Conservation (phyloP, 257 asterid species). For the Petrea volubilis region DNA sequence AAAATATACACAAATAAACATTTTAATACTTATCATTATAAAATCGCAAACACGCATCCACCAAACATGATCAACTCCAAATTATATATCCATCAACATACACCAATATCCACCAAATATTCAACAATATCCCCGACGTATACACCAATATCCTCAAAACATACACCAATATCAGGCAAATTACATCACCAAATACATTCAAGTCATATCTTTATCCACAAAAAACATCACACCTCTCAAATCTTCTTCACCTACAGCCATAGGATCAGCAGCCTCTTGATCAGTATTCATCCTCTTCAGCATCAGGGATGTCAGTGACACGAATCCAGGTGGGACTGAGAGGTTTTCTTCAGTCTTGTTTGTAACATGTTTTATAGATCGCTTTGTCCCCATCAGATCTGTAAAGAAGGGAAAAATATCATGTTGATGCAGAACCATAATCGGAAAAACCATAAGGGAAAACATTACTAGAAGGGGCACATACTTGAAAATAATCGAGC, state of each 20-base stretch:
- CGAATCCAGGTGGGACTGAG: constrained; percentile 87
- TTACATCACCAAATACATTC: too few relatives aligned
- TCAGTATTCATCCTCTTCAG: constrained; percentile 38
- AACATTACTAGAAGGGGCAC: constrained; percentile 6
- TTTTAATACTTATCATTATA: too few relatives aligned
- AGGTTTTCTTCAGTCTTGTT: constrained; percentile 20
- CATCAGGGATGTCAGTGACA: constrained; percentile 53
- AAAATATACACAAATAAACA: too few relatives aligned
- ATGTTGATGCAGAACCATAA: constrained; percentile 5
- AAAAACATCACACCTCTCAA: too few relatives aligned
- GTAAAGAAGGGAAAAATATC: neutral
- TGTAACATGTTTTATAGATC: constrained; percentile 13
- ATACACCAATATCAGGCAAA: too few relatives aligned
- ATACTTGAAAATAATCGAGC: constrained; percentile 1
- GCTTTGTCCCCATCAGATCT: constrained; percentile 49
- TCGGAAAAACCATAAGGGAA: neutral
- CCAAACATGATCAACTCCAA: too few relatives aligned
- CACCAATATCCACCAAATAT: too few relatives aligned
- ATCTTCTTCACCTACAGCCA: constrained; percentile 28
- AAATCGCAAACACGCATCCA: too few relatives aligned
- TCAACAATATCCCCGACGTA: too few relatives aligned
- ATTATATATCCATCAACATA: too few relatives aligned
- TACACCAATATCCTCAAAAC: too few relatives aligned
- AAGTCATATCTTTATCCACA: too few relatives aligned
- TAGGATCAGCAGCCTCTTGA: constrained; percentile 20